Base-by-base conservation (phyloP, 2,329 filamentous ascomycete genomes). In the Aureobasidium sp. region DNA sequence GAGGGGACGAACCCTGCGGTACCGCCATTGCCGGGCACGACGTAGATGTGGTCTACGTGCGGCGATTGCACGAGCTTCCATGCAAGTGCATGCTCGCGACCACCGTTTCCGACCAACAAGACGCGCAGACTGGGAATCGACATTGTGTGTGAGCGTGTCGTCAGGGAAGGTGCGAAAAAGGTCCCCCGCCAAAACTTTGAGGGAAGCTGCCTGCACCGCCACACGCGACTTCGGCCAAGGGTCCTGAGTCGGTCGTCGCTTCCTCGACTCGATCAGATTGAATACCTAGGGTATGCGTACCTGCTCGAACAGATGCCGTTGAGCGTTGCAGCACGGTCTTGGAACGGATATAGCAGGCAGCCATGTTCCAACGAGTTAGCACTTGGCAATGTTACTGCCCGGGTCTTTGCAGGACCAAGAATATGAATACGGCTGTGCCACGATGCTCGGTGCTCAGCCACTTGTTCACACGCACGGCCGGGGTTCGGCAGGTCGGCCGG, bases 31-130 rank as follows among this genome's bases (percentile, higher is more conserved):
- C 93, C 93, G 62, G 82, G 82, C 60, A 81, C 81, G 61, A 84
- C 79, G 65, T 73, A 78, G 71, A 97, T 93, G 67, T 85, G 81
- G 68, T 90, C 84, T 63, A 96, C 89, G 47, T 81, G 81, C 43
- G 86, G 79, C 17, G 91, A 96, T 73, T 95, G 88, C 70, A 86
- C 84, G 64, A 97, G 80, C 77, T 95, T 96, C 92, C 92, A 97
- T 43, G 92, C 91, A 64, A 96, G 82, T 49, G 92, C 90, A 75
- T 97, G 91, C 77, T 99, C 94, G 69, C 94, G 86, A 68, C 93
- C 94, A 66, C 94, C 94, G 71, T 93, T 95, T 69, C 94, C 93
- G 66, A 97, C 85, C 64, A 97, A 85, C 64, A 97, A 85, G 67
- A 96, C 81, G 67, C 85, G 83, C 64, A 90, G 79, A 46, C 63